A percentile compares a stretch with the other conserved stretches of the same genome.
Evolutionary conservation across 495 filamentous ascomycete genomes (phyloP).

Genomic region (Talaromyces borbonicus): DNA sequence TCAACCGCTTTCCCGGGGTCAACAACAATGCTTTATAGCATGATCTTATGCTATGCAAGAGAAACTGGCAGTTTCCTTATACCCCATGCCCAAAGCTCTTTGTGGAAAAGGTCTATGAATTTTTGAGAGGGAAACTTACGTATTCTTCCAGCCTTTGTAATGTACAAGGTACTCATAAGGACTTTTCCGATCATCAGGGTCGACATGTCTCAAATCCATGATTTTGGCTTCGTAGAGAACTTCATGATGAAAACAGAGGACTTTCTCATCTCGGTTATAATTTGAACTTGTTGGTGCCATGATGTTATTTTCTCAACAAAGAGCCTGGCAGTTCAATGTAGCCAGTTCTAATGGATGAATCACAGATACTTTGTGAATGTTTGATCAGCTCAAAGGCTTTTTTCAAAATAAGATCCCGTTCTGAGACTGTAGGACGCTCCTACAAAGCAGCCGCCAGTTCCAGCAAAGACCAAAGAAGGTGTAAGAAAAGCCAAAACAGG

Average conservation of each 20-base stretch:
- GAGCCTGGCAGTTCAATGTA: not conserved
- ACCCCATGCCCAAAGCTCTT: too few species aligned
- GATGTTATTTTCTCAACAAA: not conserved
- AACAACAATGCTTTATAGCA: too few species aligned
- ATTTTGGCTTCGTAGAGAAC: constrained; percentile 97
- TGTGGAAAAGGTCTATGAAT: not conserved
- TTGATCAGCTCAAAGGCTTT: too few species aligned
- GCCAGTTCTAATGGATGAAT: not conserved
- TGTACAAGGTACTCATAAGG: constrained; percentile 82
- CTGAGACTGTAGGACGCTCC: not conserved
- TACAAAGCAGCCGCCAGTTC: not conserved
- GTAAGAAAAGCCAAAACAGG: not conserved
- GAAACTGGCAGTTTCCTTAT: too few species aligned
- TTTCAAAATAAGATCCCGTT: not conserved
- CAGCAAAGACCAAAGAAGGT: not conserved
- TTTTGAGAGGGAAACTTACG: constrained; percentile 43
- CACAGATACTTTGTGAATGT: not conserved
- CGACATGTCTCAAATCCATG: constrained; percentile 56
- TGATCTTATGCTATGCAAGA: too few species aligned
- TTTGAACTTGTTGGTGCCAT: constrained; percentile 55
- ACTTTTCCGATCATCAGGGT: constrained; percentile 61
- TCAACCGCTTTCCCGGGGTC: too few species aligned
- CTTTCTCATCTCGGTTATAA: constrained; percentile 83
- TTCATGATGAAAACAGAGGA: constrained; percentile 93
- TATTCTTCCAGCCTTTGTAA: constrained; percentile 99